Evolutionary conservation across 768 basidiomycete genomes (phyloP), one percentile per base, ranked within the genome.

Genomic region (Kwoniella bestiolae): DNA sequence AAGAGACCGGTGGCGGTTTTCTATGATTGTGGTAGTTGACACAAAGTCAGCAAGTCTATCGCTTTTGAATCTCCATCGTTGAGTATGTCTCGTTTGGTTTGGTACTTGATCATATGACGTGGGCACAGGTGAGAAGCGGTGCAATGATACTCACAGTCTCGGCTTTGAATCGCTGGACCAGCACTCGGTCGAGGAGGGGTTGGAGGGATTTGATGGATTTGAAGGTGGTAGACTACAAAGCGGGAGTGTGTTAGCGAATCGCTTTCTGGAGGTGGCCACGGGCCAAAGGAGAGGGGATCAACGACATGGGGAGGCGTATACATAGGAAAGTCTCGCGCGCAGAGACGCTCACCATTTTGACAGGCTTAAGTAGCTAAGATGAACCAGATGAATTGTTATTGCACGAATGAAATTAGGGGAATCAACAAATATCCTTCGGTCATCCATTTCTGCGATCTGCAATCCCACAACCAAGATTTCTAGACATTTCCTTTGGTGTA

Each of bases 1-100:
- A 94, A 94, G 80, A 99, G 89, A 35, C 96, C 96, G 25, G 90
- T 83, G 3, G 96, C 90, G n/a, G 95, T 99, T 94, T 98, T 96
- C 94, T 97, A 59, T 23, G 3, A 21, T 25, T 14, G 12, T n/a
- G n/a, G n/a, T n/a, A n/a, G 45, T 58, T 23, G 34, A 49, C 23
- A 32, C 14, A 3, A 44, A 69, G 6, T 34, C 26, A 2, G 23
- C 50, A 68, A 11, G 63, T 6, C 23, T 51, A 56, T 35, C 51
- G 31, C 6, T 34, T 35, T 5, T 41, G 53, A 56, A 34, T n/a
- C n/a, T n/a, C n/a, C n/a, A n/a, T n/a, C n/a, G n/a, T n/a, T n/a
- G n/a, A n/a, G n/a, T n/a, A n/a, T n/a, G n/a, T n/a, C n/a, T n/a
- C n/a, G n/a, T n/a, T n/a, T n/a, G n/a, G n/a, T n/a, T n/a, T n/a